Conservation (phyloP, 768 basidiomycete genomes). For the Astraeus odoratus region DNA sequence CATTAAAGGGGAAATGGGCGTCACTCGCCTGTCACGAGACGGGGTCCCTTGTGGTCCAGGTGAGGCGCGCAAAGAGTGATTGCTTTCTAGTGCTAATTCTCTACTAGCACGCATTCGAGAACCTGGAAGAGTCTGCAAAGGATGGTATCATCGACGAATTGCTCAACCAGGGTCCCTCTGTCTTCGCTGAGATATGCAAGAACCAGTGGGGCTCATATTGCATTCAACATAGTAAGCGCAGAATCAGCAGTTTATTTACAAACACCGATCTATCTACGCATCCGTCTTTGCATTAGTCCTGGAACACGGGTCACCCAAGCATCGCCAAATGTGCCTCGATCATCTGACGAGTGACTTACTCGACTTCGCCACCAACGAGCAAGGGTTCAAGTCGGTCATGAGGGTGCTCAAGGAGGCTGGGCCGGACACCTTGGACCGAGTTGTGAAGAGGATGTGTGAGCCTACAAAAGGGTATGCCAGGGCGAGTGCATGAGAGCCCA, state of each 20-base stretch:
- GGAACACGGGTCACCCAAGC: constrained; percentile 75
- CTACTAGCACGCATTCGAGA: constrained; percentile 73
- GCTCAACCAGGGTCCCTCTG: constrained; percentile 59
- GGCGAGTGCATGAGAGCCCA: background rate
- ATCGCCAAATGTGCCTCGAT: constrained; percentile 70
- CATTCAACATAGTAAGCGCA: constrained; percentile 68
- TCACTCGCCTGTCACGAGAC: constrained; percentile 87
- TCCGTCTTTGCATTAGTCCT: constrained; percentile 43
- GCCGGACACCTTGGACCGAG: constrained; percentile 62
- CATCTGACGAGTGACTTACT: constrained; percentile 71
- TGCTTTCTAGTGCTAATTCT: constrained; percentile 6
- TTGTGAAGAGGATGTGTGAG: constrained; percentile 81
- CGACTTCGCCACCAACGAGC: constrained; percentile 75
- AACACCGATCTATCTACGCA: no score
- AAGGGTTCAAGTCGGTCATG: constrained; percentile 82
- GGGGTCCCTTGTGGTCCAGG: constrained; percentile 83
- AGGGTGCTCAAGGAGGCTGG: constrained; percentile 85
- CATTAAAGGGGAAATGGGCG: constrained; percentile 85
- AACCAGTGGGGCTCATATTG: constrained; percentile 90
- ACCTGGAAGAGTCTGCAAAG: constrained; percentile 76
- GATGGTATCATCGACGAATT: constrained; percentile 80
- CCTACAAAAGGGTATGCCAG: constrained; percentile 63
- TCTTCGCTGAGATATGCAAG: constrained; percentile 74
- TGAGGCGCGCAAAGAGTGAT: constrained; percentile 20
- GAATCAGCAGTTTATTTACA: no score